phyloP scores from a whole-genome alignment of 805 yeast species.

The Metschnikowia reukaufii region DNA sequence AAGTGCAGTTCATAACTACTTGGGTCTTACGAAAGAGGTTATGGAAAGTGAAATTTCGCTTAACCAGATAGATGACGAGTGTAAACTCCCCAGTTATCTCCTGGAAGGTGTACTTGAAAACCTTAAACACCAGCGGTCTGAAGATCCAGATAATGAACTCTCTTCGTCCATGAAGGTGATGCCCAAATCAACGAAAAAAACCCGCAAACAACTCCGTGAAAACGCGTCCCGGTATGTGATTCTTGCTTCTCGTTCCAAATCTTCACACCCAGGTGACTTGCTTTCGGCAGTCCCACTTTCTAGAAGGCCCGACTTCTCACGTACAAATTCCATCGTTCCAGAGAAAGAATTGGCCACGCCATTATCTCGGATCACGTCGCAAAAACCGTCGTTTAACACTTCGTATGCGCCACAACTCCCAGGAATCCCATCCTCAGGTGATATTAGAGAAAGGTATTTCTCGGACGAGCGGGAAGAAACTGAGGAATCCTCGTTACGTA shows the following conservation, averaged over 20 bases:
- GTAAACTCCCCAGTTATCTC: slow-evolving; percentile 59
- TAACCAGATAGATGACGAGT: slow-evolving; percentile 40
- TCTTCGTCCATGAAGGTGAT: slow-evolving; percentile 14
- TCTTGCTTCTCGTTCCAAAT: slow-evolving; percentile 51
- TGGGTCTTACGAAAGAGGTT: slow-evolving; percentile 81
- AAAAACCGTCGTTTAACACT: slow-evolving; percentile 4
- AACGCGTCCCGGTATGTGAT: slow-evolving; percentile 39
- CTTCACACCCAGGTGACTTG: slow-evolving; percentile 80
- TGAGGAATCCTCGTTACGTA: slow-evolving; percentile 62
- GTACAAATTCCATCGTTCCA: slow-evolving; percentile 10
- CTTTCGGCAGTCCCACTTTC: slow-evolving; percentile 77
- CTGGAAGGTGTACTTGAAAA: slow-evolving; percentile 54
- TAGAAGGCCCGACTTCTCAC: slow-evolving; percentile 35
- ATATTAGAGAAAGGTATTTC: slow-evolving; percentile 30
- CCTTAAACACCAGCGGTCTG: slow-evolving; percentile 22
- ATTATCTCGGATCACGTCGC: slow-evolving; percentile 1
- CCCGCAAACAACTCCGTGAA: slow-evolving; percentile 12
- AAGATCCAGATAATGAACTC: slow-evolving; percentile 8
- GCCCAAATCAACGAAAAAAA: slow-evolving; percentile 18
- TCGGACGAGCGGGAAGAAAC: slow-evolving; percentile 64
- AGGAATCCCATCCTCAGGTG: slow-evolving; percentile 2
- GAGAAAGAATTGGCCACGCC: slow-evolving; percentile 5
- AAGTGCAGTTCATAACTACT: slow-evolving; percentile 82
- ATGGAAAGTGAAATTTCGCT: slow-evolving; percentile 70
- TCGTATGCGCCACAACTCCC: slow-evolving; percentile 3